phyloP scores from a whole-genome alignment of 2,329 filamentous ascomycete species.

The Didymella exigua region DNA sequence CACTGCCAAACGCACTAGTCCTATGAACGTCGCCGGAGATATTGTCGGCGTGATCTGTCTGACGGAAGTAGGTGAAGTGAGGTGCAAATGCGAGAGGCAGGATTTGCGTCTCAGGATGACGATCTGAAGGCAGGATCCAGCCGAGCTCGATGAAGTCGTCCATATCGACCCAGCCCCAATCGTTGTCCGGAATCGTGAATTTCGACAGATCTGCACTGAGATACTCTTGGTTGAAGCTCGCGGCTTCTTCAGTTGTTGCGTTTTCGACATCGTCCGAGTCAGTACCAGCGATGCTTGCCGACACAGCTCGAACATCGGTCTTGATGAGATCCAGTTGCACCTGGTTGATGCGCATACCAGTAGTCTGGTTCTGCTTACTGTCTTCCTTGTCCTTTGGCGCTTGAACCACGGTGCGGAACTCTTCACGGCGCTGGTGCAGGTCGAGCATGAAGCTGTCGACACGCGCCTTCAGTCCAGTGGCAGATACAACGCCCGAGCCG shows the following conservation, averaged over 20 bases:
- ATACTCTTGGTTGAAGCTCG: constrained; percentile 59
- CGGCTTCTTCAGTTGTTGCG: constrained; percentile 66
- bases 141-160: constrained; percentile 98
- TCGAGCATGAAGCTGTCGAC: constrained; percentile 98
- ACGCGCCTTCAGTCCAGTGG: constrained; percentile 94
- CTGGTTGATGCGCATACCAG: constrained; percentile 93
- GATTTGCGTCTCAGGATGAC: constrained; percentile 92
- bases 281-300: constrained; percentile 84
- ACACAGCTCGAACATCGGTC: constrained; percentile 91
- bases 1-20: constrained; percentile 88
- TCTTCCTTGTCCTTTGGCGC: constrained; percentile 60
- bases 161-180: constrained; percentile 98
- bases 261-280: constrained; percentile 74
- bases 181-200: constrained; percentile 94
- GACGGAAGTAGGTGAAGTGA: constrained; percentile 95
- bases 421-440: constrained; percentile 89
- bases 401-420: constrained; percentile 82
- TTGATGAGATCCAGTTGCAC: constrained; percentile 90
- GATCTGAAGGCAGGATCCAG: constrained; percentile 89
- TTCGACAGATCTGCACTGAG: constrained; percentile 70
- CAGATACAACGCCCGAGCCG: constrained; percentile 76
- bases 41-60: constrained; percentile 86
- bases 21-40: constrained; percentile 81
- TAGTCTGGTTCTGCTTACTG: constrained; percentile 79
- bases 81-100: constrained; percentile 89